A percentile compares a stretch with the other conserved stretches of the same genome.
Evolutionary conservation across 495 filamentous ascomycete genomes (phyloP).

Genomic region (Aspergillus indologenus): DNA sequence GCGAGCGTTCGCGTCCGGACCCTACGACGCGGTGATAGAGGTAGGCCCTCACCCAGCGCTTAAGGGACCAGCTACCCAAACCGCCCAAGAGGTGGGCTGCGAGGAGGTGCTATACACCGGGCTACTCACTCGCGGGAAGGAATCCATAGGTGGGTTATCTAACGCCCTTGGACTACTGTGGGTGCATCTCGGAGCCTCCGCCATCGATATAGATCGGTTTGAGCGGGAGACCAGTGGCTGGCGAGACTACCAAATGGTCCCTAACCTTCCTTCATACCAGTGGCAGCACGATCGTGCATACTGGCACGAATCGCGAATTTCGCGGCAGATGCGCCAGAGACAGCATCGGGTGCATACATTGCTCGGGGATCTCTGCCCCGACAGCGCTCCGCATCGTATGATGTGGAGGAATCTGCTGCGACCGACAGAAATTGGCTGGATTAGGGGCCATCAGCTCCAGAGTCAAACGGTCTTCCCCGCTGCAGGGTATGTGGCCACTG

Average conservation of each 20-base stretch:
- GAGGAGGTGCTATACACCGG: slow-evolving; percentile 7
- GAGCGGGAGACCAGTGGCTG: too few species aligned
- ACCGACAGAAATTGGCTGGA: slow-evolving; percentile 32
- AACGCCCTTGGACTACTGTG: slow-evolving; percentile 8
- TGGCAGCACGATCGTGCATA: slow-evolving; percentile 43
- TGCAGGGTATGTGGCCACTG: slow-evolving; percentile 55
- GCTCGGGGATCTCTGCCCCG: slow-evolving; percentile 19
- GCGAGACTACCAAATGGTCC: too few species aligned
- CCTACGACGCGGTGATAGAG: slow-evolving; percentile 3
- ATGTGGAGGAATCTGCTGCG: slow-evolving; percentile 32
- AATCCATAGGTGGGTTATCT: slow-evolving; percentile 6
- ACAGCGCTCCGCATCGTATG: slow-evolving; percentile 11
- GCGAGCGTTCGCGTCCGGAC: background rate
- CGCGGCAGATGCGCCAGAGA: slow-evolving; percentile 20
- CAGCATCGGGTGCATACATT: slow-evolving; percentile 21
- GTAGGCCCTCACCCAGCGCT: slow-evolving; percentile 15
- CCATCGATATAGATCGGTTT: too few species aligned
- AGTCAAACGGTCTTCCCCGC: slow-evolving; percentile 52
- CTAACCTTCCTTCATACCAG: slow-evolving; percentile 36
- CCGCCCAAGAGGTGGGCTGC: slow-evolving; percentile 4
- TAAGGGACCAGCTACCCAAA: slow-evolving; percentile 12
- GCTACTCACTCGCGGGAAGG: slow-evolving; percentile 7
- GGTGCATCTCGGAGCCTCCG: slow-evolving; percentile 9
- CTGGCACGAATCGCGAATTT: slow-evolving; percentile 46
- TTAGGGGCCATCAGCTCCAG: slow-evolving; percentile 34